These are phyloP conservation scores for Colletotrichum sidae DNA, from an alignment of 2,329 filamentous ascomycete species.

Conservation along the genomic window DNA sequence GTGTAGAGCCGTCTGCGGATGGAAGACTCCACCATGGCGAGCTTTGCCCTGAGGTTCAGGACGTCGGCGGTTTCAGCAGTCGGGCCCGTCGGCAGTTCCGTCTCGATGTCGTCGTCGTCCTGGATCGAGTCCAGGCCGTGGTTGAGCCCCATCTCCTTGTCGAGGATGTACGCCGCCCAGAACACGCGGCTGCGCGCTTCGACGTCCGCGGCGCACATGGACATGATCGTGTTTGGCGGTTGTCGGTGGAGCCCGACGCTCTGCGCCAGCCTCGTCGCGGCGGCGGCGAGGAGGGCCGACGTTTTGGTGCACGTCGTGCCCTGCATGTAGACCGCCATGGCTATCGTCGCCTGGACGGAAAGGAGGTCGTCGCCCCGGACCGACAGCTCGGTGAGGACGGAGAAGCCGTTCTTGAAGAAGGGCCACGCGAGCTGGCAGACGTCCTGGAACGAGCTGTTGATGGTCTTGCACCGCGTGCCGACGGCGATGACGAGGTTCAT, in stretches of 20 bases:
- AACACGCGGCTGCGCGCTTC: constrained; percentile 33
- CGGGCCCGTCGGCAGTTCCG: constrained; percentile 21
- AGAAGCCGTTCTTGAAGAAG: constrained; percentile 35
- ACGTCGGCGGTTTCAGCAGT: constrained; percentile 8
- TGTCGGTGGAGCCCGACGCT: constrained; percentile 33
- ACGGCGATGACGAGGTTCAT: constrained; percentile 25
- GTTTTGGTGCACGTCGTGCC: constrained; percentile 29
- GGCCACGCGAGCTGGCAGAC: constrained; percentile 32
- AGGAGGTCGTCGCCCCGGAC: constrained; percentile 23
- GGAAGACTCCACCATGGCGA: constrained; percentile 35
- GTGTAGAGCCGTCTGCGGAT: constrained; percentile 31
- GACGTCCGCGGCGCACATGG: constrained; percentile 23
- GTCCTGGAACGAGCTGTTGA: constrained; percentile 28
- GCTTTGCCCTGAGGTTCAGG: constrained; percentile 29
- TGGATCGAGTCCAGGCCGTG: constrained; percentile 29
- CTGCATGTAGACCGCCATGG: constrained; percentile 34
- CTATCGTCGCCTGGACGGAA: constrained; percentile 31
- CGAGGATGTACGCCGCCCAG: constrained; percentile 36
- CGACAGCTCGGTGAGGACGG: constrained; percentile 24
- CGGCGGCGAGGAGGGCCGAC: constrained; percentile 21
- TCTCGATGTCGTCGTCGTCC: constrained; percentile 31
- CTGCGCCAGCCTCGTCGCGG: constrained; percentile 25
- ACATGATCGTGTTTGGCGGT: constrained; percentile 23
- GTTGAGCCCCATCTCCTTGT: constrained; percentile 29
- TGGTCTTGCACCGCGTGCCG: constrained; percentile 23